Conservation (phyloP, 371 early-diverging fungal genomes). For the Mucor lusitanicus region DNA sequence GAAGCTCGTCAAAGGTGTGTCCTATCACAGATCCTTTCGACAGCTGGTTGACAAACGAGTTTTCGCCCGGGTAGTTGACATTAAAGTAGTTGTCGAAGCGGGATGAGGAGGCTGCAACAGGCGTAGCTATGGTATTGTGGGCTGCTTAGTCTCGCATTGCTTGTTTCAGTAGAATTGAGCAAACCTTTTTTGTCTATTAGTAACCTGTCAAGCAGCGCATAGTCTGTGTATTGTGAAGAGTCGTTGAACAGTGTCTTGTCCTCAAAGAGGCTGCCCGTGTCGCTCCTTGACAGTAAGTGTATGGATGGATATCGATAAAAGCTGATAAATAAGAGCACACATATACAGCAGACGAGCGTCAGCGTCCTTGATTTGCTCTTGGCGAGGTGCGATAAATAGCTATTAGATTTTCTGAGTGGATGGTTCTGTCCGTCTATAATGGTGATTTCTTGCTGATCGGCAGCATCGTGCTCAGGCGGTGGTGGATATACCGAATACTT, state of each 20-base stretch:
- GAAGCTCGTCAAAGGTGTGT: constrained; percentile 31
- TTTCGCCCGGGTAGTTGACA: not conserved
- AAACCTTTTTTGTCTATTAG: constrained; percentile 17
- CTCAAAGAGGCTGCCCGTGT: not conserved
- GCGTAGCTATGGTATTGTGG: not conserved
- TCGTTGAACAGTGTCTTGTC: constrained; percentile 11
- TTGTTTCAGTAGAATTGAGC: no score
- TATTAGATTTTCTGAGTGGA: not conserved
- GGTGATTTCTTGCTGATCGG: not conserved
- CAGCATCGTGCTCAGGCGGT: not conserved
- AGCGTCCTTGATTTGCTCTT: not conserved
- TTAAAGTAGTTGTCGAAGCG: not conserved
- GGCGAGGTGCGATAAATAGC: not conserved
- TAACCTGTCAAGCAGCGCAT: constrained; percentile 26
- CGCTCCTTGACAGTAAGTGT: not conserved
- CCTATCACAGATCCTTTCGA: constrained; percentile 4
- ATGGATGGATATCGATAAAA: not conserved
- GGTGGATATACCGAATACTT: constrained; percentile 14
- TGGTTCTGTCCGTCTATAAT: not conserved
- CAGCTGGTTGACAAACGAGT: not conserved
- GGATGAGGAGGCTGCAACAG: not conserved
- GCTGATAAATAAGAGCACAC: not conserved
- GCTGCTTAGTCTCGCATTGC: not conserved
- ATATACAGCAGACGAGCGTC: not conserved
- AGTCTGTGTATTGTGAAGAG: constrained; percentile 34